Conservation (phyloP, 2,329 filamentous ascomycete species). For the Fusarium begoniae region DNA sequence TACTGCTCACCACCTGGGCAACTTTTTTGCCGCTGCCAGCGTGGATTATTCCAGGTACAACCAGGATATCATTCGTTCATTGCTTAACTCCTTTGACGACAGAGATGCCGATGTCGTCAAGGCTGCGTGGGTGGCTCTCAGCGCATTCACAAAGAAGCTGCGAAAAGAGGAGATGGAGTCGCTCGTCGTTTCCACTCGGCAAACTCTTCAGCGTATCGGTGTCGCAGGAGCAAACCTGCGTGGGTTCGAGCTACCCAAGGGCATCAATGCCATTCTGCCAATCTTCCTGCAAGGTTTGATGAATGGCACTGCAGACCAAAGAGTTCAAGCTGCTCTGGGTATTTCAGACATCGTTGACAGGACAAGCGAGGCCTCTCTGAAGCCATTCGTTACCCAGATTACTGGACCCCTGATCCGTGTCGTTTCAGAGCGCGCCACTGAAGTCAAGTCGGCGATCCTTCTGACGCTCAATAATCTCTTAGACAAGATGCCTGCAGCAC, state of each 20-base stretch:
- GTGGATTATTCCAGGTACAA: slow-evolving; percentile 97
- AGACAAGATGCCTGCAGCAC: slow-evolving; percentile 93
- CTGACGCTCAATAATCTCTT: slow-evolving; percentile 93
- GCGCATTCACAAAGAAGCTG: slow-evolving; percentile 85
- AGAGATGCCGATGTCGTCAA: slow-evolving; percentile 85
- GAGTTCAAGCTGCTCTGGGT: slow-evolving; percentile 88
- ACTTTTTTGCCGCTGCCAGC: slow-evolving; percentile 82
- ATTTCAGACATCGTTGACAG: slow-evolving; percentile 97
- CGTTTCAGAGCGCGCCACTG: slow-evolving; percentile 93
- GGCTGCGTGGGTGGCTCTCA: slow-evolving; percentile 87
- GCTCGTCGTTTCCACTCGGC: slow-evolving; percentile 84
- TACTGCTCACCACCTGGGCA: slow-evolving; percentile 81
- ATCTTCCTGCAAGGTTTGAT: slow-evolving; percentile 98
- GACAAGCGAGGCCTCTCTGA: slow-evolving; percentile 85
- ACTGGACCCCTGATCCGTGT: slow-evolving; percentile 98
- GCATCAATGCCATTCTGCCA: slow-evolving; percentile 93
- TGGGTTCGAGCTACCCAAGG: slow-evolving; percentile 93
- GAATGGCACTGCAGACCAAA: slow-evolving; percentile 93
- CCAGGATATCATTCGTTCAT: slow-evolving; percentile 89
- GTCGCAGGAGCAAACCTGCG: slow-evolving; percentile 84
- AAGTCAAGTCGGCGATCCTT: slow-evolving; percentile 95
- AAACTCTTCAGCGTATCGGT: slow-evolving; percentile 87
- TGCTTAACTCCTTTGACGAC: slow-evolving; percentile 94
- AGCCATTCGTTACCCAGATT: slow-evolving; percentile 96
- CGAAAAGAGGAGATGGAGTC: slow-evolving; percentile 99